Percentiles rank a stretch among this genome's conserved stretches.
phyloP scores from a whole-genome alignment of 306 rosid species.

The Begonia fuchsioides region DNA sequence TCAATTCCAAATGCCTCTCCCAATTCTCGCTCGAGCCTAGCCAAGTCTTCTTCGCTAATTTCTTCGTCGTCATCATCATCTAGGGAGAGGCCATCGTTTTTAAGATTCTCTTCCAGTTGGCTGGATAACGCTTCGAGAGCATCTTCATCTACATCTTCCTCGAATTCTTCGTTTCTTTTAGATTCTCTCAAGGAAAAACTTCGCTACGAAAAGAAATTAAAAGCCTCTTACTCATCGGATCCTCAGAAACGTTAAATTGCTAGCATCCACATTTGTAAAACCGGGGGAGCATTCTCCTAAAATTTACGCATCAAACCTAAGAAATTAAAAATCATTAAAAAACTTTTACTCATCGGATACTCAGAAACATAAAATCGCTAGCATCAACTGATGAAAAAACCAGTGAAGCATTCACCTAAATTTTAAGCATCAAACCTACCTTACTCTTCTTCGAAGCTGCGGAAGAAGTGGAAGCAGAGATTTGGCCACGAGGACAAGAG shows the following conservation, averaged over 20 bases:
- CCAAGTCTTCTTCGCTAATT: conserved; percentile 52
- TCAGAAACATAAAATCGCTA: not conserved
- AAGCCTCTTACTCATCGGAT: no score
- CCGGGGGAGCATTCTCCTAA: no score
- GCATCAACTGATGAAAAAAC: not conserved
- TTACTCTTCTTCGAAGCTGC: conserved; percentile 33
- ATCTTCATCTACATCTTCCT: conserved; percentile 39
- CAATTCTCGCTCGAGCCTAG: conserved; percentile 45
- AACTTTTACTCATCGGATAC: not conserved
- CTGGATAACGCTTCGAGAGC: conserved; percentile 66
- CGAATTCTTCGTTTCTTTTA: conserved; percentile 10
- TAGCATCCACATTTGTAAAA: no score
- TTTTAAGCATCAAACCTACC: conserved; percentile 16
- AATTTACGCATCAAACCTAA: no score
- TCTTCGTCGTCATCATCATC: conserved; percentile 37
- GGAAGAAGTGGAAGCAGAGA: conserved; percentile 14
- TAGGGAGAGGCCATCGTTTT: conserved; percentile 34
- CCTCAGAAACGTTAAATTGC: no score
- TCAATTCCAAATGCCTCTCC: conserved; percentile 30
- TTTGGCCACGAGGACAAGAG: conserved; percentile 27
- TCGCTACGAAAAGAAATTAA: conserved; percentile 19
- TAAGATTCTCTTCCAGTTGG: conserved; percentile 73
- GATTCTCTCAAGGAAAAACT: conserved; percentile 17
- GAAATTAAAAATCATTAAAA: no score
- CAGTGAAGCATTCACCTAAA: not conserved